Base-by-base conservation (phyloP, 1,284 basidiomycete species). In the Puccinia polysora region DNA sequence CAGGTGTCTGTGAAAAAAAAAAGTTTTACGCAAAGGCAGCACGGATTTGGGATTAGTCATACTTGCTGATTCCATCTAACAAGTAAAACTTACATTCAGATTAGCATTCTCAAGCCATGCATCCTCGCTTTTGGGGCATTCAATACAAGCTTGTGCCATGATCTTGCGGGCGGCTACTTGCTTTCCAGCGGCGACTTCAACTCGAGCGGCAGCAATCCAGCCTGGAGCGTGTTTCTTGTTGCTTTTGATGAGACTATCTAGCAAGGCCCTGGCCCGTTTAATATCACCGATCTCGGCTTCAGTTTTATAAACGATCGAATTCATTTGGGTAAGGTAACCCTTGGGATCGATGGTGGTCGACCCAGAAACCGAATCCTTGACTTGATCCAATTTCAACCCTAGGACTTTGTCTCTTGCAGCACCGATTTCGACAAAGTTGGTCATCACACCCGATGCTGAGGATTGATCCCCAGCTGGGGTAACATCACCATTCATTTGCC, bases 271-370 rank as follows among this genome's bases (percentile, higher is more conserved):
- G 0, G 94, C 95, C 68, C 93, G 89, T 80, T 98, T 98, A 80
- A 98, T 98, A 81, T 97, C 95, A 52, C 84, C 94, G 77, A 98
- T 98, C 82, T 97, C 95, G 5, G 92, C 91, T 75, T 92, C 89
- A 0, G 89, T 89, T 80, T 97, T 97, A 77, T 94, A 83, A 25
- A 89, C 84, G 65, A 94, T 89, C 74, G 88, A 91, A 76, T 97
- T 89, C 67, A 98, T 86, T 32, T 91, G 93, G 0, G 95, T 97
- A 74, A 98, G 86, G 81, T 98, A 98, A 23, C 95, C 95, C 80
- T 94, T 91, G 2, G 95, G 95, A 78, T 98, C 96, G 62, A 98
- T 87, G 4, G 90, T 91, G 0, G 92, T 91, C 1, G 91, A 83
- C 14, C 93, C 93, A 15, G 87, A 85, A 0, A 78, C 81, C 0